Conservation (phyloP, 2,329 filamentous ascomycete species). For the Sclerotinia nivalis region DNA sequence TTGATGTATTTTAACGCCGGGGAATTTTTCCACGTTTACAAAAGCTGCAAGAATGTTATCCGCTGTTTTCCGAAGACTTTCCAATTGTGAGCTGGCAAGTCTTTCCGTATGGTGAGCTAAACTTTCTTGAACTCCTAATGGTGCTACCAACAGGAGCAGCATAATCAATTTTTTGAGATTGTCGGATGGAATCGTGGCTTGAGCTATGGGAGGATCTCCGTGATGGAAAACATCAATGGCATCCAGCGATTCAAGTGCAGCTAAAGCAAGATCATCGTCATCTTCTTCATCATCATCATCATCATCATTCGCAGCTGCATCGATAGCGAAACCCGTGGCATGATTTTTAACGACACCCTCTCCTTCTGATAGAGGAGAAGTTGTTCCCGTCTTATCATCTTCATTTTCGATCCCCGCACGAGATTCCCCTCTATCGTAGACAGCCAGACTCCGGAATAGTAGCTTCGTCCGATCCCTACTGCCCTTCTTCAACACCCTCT, state of each 20-base stretch:
- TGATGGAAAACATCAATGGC: slow-evolving; percentile 61
- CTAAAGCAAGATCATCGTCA: slow-evolving; percentile 65
- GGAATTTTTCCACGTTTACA: slow-evolving; percentile 62
- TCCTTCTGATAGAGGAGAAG: background rate
- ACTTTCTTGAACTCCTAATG: slow-evolving; percentile 64
- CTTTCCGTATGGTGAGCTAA: slow-evolving; percentile 61
- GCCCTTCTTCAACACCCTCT: slow-evolving; percentile 59
- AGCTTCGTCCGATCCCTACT: slow-evolving; percentile 61
- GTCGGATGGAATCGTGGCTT: slow-evolving; percentile 71
- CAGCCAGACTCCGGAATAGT: slow-evolving; percentile 69
- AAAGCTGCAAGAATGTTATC: slow-evolving; percentile 67
- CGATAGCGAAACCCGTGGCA: slow-evolving; percentile 45
- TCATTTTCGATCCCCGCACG: slow-evolving; percentile 26
- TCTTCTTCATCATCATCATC: slow-evolving; percentile 47
- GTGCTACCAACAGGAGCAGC: slow-evolving; percentile 67
- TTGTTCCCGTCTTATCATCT: background rate
- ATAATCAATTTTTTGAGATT: slow-evolving; percentile 71
- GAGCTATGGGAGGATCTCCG: slow-evolving; percentile 53
- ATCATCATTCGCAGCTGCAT: slow-evolving; percentile 47
- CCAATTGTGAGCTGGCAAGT: slow-evolving; percentile 56
- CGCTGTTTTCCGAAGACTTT: slow-evolving; percentile 60
- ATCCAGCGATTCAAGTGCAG: slow-evolving; percentile 68
- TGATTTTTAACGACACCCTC: slow-evolving; percentile 32
- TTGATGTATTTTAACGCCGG: slow-evolving; percentile 61
- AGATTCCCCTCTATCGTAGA: slow-evolving; percentile 61